Conservation (phyloP, 257 asterid genomes). For the Anisodus acutangulus region DNA sequence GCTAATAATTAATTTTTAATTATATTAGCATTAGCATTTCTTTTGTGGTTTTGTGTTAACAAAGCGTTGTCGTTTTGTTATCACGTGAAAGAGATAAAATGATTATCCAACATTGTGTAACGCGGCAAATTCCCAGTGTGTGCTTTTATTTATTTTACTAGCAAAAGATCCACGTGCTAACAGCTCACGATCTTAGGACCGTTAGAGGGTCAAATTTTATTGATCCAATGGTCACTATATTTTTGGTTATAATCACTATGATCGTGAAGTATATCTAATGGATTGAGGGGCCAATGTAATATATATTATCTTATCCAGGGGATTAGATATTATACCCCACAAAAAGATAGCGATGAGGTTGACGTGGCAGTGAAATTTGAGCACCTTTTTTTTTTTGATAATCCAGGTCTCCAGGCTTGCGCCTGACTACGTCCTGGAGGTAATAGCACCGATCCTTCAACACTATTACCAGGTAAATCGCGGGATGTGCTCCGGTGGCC, state of each 20-base stretch:
- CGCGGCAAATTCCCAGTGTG: slow-evolving; percentile 25
- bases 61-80: background rate
- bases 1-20: too few relatives aligned
- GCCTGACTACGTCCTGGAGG: too few relatives aligned
- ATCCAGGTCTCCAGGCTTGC: too few relatives aligned
- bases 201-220: background rate
- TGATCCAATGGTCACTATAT: background rate
- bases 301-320: background rate
- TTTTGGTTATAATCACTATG: background rate
- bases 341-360: slow-evolving; percentile 11
- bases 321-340: background rate
- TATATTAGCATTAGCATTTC: too few relatives aligned
- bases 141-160: background rate
- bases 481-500: too few relatives aligned
- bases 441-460: too few relatives aligned
- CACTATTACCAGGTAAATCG: too few relatives aligned
- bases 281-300: background rate
- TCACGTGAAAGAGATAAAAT: background rate
- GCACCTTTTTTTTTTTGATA: background rate
- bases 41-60: background rate
- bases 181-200: background rate
- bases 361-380: slow-evolving; percentile 8
- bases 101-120: background rate
- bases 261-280: background rate
- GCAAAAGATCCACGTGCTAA: background rate